Percentiles rank a stretch among this genome's conserved stretches.
phyloP scores from a whole-genome alignment of 2,329 filamentous ascomycete genomes.

The Venturia asperata region DNA sequence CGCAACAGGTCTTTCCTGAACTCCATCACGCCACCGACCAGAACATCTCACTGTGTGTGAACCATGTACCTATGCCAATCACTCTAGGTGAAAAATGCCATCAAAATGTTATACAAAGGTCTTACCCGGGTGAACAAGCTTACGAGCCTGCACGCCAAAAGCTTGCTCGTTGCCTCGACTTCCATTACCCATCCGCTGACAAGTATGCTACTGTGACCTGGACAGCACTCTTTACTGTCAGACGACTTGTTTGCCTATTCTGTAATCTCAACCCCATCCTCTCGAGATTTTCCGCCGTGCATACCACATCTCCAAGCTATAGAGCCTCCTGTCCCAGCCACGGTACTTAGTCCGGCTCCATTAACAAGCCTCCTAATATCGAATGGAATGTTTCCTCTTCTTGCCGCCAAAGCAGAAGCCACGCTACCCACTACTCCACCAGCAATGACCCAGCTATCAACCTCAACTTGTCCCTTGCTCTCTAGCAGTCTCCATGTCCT shows the following conservation, averaged over 20 bases:
- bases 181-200: not conserved
- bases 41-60: too few relatives aligned
- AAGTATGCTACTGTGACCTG: not conserved
- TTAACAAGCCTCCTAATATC: constrained; percentile 39
- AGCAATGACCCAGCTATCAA: constrained; percentile 49
- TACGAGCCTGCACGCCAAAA: not conserved
- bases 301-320: constrained; percentile 46
- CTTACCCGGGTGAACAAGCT: too few relatives aligned
- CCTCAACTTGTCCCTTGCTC: constrained; percentile 50
- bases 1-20: too few relatives aligned
- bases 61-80: too few relatives aligned
- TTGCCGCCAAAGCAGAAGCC: constrained; percentile 28
- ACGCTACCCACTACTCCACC: constrained; percentile 37
- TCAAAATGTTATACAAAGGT: too few relatives aligned
- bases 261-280: not conserved
- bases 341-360: constrained; percentile 43
- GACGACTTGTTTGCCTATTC: not conserved
- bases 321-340: constrained; percentile 44
- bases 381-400: constrained; percentile 26
- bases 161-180: not conserved
- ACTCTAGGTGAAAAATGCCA: too few relatives aligned
- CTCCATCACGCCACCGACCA: too few relatives aligned
- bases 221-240: not conserved
- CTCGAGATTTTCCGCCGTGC: constrained; percentile 34
- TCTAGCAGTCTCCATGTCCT: constrained; percentile 55